Conservation (phyloP, 495 filamentous ascomycete genomes). For the Penicillium pancosmium region DNA sequence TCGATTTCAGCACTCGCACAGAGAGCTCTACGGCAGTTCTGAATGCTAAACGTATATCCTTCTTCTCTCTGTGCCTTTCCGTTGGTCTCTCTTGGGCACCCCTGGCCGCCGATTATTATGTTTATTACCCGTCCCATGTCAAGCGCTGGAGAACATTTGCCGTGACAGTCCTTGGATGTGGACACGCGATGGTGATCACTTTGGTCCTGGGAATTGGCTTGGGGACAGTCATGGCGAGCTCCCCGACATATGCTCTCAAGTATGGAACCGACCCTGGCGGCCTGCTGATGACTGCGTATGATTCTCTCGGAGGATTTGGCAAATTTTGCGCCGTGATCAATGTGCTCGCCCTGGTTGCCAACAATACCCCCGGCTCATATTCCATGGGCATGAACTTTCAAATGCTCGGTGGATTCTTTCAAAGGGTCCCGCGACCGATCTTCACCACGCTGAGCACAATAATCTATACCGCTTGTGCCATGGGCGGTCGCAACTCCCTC, state of each 20-base stretch:
- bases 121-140: slow-evolving; percentile 57
- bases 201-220: slow-evolving; percentile 74
- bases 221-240: slow-evolving; percentile 57
- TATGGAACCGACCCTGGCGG: slow-evolving; percentile 63
- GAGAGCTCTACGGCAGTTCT: slow-evolving; percentile 41
- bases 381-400: slow-evolving; percentile 76
- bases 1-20: slow-evolving; percentile 55
- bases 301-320: slow-evolving; percentile 64
- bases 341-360: slow-evolving; percentile 68
- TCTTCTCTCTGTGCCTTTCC: slow-evolving; percentile 63
- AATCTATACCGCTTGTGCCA: slow-evolving; percentile 48
- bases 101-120: slow-evolving; percentile 58
- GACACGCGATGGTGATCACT: slow-evolving; percentile 55
- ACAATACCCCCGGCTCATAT: slow-evolving; percentile 71
- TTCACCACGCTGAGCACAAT: slow-evolving; percentile 53
- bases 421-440: slow-evolving; percentile 68
- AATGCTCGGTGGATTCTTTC: slow-evolving; percentile 63
- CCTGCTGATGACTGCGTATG: slow-evolving; percentile 66
- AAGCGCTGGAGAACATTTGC: slow-evolving; percentile 46
- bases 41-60: slow-evolving; percentile 62
- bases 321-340: slow-evolving; percentile 71
- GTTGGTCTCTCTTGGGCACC: slow-evolving; percentile 57
- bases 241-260: slow-evolving; percentile 54
- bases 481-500: slow-evolving; percentile 51
- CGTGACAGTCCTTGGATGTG: slow-evolving; percentile 53